Evolutionary conservation across 116 monocot species (phyloP).

Genomic region (Posidonia oceanica): DNA sequence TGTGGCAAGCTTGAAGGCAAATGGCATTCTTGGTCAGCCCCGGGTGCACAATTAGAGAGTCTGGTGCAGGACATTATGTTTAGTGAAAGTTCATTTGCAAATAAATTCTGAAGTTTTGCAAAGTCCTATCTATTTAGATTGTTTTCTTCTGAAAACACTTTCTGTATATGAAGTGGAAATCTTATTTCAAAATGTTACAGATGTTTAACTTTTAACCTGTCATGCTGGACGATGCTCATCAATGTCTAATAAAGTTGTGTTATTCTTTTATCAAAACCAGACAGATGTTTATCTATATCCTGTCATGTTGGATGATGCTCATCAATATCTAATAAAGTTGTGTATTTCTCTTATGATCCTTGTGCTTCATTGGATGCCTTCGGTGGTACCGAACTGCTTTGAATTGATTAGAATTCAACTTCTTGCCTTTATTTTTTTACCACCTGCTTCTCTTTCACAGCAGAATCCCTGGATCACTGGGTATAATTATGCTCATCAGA

Average conservation of each 20-base stretch:
- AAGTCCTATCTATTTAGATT: not conserved
- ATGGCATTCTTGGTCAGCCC: conserved; percentile 7
- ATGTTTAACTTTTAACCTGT: not conserved
- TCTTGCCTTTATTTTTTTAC: not conserved
- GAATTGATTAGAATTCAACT: not conserved
- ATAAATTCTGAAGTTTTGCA: not conserved
- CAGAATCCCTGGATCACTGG: too few relatives aligned
- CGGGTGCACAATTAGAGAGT: not conserved
- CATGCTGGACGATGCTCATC: not conserved
- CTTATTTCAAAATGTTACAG: not conserved
- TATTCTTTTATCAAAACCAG: not conserved
- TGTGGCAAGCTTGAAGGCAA: conserved; percentile 7
- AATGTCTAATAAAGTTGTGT: not conserved
- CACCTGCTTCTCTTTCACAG: not conserved
- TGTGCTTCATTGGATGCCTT: not conserved
- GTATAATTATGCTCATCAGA: not conserved
- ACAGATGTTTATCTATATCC: not conserved
- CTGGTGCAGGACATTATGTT: not conserved
- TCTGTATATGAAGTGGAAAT: not conserved
- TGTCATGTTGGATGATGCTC: conserved; percentile 1
- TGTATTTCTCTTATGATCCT: not conserved
- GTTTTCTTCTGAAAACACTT: not conserved
- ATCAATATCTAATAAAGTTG: conserved; percentile 6
- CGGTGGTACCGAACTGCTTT: not conserved
- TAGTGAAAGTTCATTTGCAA: not conserved